Evolutionary conservation across 2,329 filamentous ascomycete genomes (phyloP), one percentile per base, ranked within the genome.

Genomic region (Claviceps purpurea): DNA sequence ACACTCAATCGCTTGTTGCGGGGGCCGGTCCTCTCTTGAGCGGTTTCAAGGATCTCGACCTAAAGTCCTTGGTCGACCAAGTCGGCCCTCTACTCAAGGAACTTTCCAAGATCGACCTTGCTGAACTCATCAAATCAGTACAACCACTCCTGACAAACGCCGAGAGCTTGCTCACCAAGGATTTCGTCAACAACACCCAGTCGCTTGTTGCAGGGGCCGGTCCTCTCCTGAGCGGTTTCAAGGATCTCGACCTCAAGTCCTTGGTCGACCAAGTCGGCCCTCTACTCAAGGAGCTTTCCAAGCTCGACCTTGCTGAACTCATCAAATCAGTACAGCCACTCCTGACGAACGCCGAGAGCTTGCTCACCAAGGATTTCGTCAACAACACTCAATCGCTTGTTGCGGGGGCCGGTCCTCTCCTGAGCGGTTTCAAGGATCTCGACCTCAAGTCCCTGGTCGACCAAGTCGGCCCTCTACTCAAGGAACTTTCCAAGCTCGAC

Each of bases 141-240:
- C 8, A 30, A 2, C 26, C 26, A 30, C 38, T 54, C 7, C 47
- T 54, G 1, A 42, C 24, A 2, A 54, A 54, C 7, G 52, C 52
- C 6, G 52, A 54, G 20, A 7, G 10, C 2, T 18, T 54, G 16
- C 42, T 54, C 4, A 52, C 50, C 0, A 60, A 61, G 24, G 52
- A 55, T 8, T 54, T 65, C 1, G 57, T 65, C 3, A 55, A 56
- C 1, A 56, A 54, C 2, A 54, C 52, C 2, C 50, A 52, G 30
- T 54, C 52, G 3, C 52, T 54, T 6, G 24, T 54, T 30, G 52
- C 52, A 10, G 52, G 60, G 18, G 63, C 64, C 54, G 54, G 52
- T 24, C 67, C 68, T 0, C 55, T 71, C 1, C 52, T 71, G 5
- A 61, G 61, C 43, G 61, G 64, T 45, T 60, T 69, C 8, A 64